A percentile compares a stretch with the other conserved stretches of the same genome.
These are phyloP conservation scores for Mortierella claussenii DNA, from an alignment of 192 early-diverging fungal genomes.

Conservation along the genomic window DNA sequence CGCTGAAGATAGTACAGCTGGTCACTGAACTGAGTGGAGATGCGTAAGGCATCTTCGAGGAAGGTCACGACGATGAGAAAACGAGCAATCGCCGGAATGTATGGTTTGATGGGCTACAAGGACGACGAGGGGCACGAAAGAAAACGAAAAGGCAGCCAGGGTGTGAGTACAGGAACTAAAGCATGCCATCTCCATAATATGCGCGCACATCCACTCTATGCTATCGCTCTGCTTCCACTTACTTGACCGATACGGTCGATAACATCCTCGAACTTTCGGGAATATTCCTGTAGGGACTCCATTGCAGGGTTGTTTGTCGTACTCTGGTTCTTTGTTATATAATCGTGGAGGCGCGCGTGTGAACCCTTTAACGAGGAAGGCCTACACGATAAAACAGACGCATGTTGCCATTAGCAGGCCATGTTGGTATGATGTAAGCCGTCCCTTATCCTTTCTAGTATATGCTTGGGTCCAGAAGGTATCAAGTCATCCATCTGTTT, in stretches of 20 bases:
- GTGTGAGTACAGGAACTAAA: not conserved
- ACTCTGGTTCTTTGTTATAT: too few species aligned
- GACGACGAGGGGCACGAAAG: too few species aligned
- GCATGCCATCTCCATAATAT: not conserved
- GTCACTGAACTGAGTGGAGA: slow-evolving; percentile 89
- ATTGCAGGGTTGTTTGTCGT: slow-evolving; percentile 21
- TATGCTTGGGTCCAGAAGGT: too few species aligned
- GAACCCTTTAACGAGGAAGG: too few species aligned
- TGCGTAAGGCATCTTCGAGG: slow-evolving; percentile 92
- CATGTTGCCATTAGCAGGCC: too few species aligned
- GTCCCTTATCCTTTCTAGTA: too few species aligned
- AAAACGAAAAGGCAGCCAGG: not conserved
- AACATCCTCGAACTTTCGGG: slow-evolving; percentile 75
- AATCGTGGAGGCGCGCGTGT: too few species aligned
- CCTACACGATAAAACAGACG: too few species aligned
- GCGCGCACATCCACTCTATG: too few species aligned
- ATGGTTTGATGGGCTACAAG: slow-evolving; percentile 84
- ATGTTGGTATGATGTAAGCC: too few species aligned
- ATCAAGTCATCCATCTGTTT: too few species aligned
- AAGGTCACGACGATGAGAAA: slow-evolving; percentile 97
- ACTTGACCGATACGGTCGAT: slow-evolving; percentile 74
- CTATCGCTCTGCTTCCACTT: too few species aligned
- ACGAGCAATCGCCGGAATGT: slow-evolving; percentile 89
- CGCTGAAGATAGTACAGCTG: slow-evolving; percentile 88
- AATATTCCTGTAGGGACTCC: slow-evolving; percentile 60